These are phyloP conservation scores for Achaetomiella virescens DNA, from an alignment of 495 filamentous ascomycete species.

Conservation along the genomic window DNA sequence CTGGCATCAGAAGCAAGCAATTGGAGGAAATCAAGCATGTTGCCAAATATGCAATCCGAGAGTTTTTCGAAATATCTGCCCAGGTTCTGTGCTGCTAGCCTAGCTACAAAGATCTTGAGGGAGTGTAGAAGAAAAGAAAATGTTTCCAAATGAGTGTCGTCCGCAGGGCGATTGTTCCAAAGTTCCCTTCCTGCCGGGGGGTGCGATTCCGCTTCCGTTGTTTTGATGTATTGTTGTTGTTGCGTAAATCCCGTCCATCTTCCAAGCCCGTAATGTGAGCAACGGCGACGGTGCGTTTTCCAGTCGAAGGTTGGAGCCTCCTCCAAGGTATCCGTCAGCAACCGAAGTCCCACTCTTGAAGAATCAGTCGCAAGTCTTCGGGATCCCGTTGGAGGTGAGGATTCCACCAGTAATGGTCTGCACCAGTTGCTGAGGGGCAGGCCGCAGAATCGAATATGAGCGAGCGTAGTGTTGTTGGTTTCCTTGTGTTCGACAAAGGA, in stretches of 20 bases:
- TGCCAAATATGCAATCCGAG: not conserved
- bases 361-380: not conserved
- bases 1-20: too few relatives aligned
- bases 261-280: too few relatives aligned
- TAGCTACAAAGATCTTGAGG: slow-evolving; percentile 15
- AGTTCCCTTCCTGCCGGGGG: slow-evolving; percentile 1
- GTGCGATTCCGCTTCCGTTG: not conserved
- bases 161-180: slow-evolving; percentile 6
- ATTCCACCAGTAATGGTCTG: not conserved
- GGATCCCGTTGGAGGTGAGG: not conserved
- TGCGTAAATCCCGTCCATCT: not conserved
- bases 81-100: slow-evolving; percentile 13
- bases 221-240: not conserved
- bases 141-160: not conserved
- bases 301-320: not conserved
- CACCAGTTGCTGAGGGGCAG: not conserved
- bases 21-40: too few relatives aligned
- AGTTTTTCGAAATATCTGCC: not conserved
- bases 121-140: not conserved
- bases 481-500: slow-evolving; percentile 3
- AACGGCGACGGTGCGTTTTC: not conserved
- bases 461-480: slow-evolving; percentile 1
- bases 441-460: not conserved
- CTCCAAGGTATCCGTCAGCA: not conserved
- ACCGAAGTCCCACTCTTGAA: not conserved